Conservation (phyloP, 768 basidiomycete species). For the Pleurotus tuber-regium region DNA sequence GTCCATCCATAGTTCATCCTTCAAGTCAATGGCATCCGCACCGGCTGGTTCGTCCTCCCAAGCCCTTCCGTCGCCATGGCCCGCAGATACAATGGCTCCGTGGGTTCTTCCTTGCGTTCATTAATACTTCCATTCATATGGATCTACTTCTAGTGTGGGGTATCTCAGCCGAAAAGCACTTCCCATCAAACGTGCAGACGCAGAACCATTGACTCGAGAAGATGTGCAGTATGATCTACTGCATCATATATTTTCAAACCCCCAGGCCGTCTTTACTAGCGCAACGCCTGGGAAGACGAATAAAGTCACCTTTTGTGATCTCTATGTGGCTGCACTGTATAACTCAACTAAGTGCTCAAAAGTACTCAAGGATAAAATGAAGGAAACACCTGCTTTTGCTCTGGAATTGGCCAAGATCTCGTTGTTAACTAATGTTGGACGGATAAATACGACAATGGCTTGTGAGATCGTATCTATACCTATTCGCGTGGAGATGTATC, state of each 20-base stretch:
- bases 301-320: conserved; percentile 58
- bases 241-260: conserved; percentile 70
- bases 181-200: conserved; percentile 56
- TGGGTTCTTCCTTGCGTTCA: conserved; percentile 28
- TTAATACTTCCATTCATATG: conserved; percentile 12
- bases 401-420: conserved; percentile 75
- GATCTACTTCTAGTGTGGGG: conserved; percentile 38
- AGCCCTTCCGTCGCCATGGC: conserved; percentile 34
- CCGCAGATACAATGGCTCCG: conserved; percentile 52
- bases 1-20: conserved; percentile 28
- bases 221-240: conserved; percentile 84
- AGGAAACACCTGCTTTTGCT: conserved; percentile 54
- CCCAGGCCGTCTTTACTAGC: conserved; percentile 51
- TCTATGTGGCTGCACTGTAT: conserved; percentile 73
- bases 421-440: conserved; percentile 73
- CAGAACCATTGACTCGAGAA: conserved; percentile 60
- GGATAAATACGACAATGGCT: conserved; percentile 81
- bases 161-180: conserved; percentile 50
- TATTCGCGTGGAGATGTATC: conserved; percentile 9
- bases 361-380: conserved; percentile 69
- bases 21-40: conserved; percentile 42
- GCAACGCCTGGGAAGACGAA: conserved; percentile 28
- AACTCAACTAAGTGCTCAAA: conserved; percentile 70
- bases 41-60: conserved; percentile 29
- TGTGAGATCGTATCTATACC: conserved; percentile 46